phyloP scores from a whole-genome alignment of 1,139 yeast genomes.

The Geotrichum restrictum region DNA sequence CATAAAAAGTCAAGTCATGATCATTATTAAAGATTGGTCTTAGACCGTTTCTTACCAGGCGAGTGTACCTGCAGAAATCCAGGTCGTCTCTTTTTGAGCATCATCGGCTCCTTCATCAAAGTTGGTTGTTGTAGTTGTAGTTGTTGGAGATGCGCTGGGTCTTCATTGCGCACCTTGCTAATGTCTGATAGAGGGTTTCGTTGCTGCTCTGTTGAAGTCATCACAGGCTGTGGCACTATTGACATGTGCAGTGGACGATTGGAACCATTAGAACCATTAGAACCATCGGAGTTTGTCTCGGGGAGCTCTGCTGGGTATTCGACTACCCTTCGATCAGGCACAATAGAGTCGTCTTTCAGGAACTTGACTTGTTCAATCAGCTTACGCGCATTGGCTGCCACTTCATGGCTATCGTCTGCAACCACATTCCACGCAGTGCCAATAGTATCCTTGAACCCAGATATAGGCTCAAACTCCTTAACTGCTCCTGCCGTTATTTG shows the following conservation, averaged over 20 bases:
- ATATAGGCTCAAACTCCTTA: background rate
- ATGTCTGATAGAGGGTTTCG: slow-evolving; percentile 12
- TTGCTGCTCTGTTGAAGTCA: background rate
- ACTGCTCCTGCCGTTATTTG: background rate
- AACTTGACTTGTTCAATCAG: slow-evolving; percentile 1
- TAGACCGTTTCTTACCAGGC: background rate
- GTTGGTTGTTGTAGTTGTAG: background rate
- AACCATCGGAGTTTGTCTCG: background rate
- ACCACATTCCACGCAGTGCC: background rate
- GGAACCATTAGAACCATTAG: no score
- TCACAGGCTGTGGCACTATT: no score
- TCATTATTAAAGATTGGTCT: background rate
- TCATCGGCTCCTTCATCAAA: background rate
- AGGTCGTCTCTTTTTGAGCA: slow-evolving; percentile 1
- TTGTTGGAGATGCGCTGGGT: background rate
- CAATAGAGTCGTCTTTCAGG: background rate
- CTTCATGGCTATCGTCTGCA: background rate
- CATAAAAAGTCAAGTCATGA: background rate
- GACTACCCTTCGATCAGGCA: background rate
- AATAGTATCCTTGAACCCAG: background rate
- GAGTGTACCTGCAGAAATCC: background rate
- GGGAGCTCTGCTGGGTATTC: slow-evolving; percentile 9
- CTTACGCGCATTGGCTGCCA: background rate
- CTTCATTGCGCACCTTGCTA: slow-evolving; percentile 8
- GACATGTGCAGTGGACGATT: no score